Percentiles rank a stretch among this genome's conserved stretches.
These are phyloP conservation scores for Leucosporidium yakuticum DNA, from an alignment of 768 basidiomycete species.

Conservation along the genomic window DNA sequence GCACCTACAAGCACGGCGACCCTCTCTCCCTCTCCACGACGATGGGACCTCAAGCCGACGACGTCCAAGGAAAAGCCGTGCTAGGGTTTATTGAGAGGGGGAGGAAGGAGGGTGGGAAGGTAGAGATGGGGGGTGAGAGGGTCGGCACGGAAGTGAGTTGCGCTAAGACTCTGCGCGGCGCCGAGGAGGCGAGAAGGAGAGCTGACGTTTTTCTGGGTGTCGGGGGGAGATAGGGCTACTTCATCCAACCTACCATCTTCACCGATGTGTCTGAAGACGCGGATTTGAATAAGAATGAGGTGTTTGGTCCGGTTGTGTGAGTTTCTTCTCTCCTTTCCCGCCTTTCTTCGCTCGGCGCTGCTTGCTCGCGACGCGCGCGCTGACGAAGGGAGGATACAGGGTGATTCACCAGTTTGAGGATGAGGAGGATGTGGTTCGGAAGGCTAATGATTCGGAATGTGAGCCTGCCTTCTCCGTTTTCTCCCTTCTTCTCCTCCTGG, in stretches of 20 bases:
- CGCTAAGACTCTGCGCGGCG: too few species aligned
- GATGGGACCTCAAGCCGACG: conserved; percentile 53
- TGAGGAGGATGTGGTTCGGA: too few species aligned
- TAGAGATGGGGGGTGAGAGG: conserved; percentile 50
- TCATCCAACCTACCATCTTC: conserved; percentile 70
- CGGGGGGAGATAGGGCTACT: conserved; percentile 52
- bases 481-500: too few species aligned
- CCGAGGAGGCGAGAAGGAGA: conserved; percentile 43
- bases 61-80: conserved; percentile 61
- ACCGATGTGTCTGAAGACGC: conserved; percentile 59
- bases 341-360: too few species aligned
- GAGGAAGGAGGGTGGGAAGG: conserved; percentile 54
- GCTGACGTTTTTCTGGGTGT: background rate
- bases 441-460: too few species aligned
- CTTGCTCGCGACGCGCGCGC: too few species aligned
- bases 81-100: conserved; percentile 62
- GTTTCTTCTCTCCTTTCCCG: too few species aligned
- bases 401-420: too few species aligned
- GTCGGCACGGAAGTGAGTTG: conserved; percentile 39
- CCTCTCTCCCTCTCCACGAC: conserved; percentile 1
- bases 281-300: conserved; percentile 56
- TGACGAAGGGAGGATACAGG: too few species aligned
- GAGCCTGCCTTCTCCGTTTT: too few species aligned
- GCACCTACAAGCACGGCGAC: conserved; percentile 54
- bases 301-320: conserved; percentile 46